Evolutionary conservation across 1,284 basidiomycete genomes (phyloP).

Genomic region (Irpex lacteus): DNA sequence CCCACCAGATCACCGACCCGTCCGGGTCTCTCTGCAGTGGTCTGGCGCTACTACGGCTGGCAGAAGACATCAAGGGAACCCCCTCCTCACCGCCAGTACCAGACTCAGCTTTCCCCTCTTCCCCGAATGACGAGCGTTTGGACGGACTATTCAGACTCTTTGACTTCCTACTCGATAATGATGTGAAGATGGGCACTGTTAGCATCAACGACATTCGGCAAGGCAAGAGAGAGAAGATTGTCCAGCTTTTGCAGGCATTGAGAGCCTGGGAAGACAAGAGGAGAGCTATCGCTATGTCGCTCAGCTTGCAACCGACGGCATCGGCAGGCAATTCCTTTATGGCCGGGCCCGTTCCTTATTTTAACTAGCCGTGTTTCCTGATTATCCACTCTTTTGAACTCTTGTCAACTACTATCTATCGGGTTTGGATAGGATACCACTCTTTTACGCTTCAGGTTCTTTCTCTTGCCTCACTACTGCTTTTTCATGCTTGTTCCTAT

Average conservation of each 20-base stretch:
- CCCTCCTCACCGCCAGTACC: constrained; percentile 65
- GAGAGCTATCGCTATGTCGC: constrained; percentile 47
- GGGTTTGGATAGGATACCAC: constrained; percentile 2
- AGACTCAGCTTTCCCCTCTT: constrained; percentile 75
- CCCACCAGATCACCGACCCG: constrained; percentile 59
- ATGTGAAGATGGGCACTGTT: constrained; percentile 83
- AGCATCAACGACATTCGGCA: constrained; percentile 88
- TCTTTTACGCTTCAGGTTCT: neutral
- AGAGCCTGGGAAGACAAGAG: constrained; percentile 77
- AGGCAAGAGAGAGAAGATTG: constrained; percentile 76
- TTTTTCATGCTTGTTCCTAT: neutral
- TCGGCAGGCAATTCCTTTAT: constrained; percentile 24
- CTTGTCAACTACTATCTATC: constrained; percentile 7
- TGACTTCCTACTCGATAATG: constrained; percentile 86
- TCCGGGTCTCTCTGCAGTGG: constrained; percentile 56
- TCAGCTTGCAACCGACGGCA: constrained; percentile 36
- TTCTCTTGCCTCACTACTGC: constrained; percentile 1
- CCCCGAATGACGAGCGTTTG: constrained; percentile 71
- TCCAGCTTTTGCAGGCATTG: constrained; percentile 74
- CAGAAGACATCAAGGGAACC: constrained; percentile 74
- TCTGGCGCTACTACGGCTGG: constrained; percentile 71
- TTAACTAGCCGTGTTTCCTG: constrained; percentile 1
- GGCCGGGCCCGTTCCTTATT: constrained; percentile 21
- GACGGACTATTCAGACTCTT: constrained; percentile 87
- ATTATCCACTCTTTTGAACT: neutral